These are phyloP conservation scores for Phytophthora palmivora DNA, from an alignment of 352 stramenopile genomes.

Conservation along the genomic window DNA sequence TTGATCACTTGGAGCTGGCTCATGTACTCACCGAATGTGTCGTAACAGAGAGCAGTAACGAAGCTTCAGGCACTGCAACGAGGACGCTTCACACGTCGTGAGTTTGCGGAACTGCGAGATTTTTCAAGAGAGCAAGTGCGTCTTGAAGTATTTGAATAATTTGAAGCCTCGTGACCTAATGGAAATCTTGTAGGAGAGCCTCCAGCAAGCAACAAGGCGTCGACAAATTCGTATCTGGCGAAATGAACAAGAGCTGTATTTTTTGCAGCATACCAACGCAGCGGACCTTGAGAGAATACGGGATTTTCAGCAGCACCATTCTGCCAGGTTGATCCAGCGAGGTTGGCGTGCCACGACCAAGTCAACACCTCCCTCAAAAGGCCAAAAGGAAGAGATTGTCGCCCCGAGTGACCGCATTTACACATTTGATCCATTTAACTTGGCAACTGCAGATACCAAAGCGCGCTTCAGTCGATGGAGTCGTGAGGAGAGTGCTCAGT, in stretches of 20 bases:
- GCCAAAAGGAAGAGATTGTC: background rate
- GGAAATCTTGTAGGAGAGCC: constrained; percentile 42
- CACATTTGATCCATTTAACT: constrained; percentile 43
- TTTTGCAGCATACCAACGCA: constrained; percentile 65
- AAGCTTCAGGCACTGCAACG: constrained; percentile 65
- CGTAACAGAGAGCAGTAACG: constrained; percentile 53
- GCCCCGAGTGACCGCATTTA: constrained; percentile 35
- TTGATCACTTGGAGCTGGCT: constrained; percentile 3
- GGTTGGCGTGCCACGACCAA: constrained; percentile 39
- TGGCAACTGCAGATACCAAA: constrained; percentile 10
- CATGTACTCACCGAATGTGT: constrained; percentile 6
- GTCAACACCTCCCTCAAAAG: background rate
- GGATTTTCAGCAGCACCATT: constrained; percentile 50
- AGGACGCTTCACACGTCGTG: constrained; percentile 58
- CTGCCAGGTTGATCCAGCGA: constrained; percentile 52
- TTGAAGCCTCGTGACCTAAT: background rate
- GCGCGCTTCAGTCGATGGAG: constrained; percentile 14
- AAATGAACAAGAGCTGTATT: constrained; percentile 73
- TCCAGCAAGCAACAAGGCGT: constrained; percentile 48
- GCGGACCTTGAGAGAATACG: constrained; percentile 53
- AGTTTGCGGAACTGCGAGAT: constrained; percentile 54
- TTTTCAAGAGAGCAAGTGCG: constrained; percentile 61
- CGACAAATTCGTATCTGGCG: constrained; percentile 62
- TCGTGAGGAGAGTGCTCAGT: background rate
- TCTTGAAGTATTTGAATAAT: constrained; percentile 1